Conservation (phyloP, 2,329 filamentous ascomycete genomes). For the Coniochaeta prunicola region DNA sequence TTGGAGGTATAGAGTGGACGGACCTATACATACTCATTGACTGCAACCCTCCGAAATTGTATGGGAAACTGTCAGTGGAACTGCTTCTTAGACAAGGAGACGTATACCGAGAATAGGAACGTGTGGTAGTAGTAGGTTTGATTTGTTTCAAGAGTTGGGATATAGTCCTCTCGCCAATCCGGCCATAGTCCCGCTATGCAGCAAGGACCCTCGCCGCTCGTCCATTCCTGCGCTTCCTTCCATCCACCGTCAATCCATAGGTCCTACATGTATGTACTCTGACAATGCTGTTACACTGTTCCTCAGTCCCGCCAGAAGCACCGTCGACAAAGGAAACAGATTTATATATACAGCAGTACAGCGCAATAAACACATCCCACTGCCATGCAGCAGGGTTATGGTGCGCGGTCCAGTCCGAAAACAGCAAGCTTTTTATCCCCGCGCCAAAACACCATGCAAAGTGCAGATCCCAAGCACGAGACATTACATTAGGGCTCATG, state of each 20-base stretch:
- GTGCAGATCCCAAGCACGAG: not conserved
- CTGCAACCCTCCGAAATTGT: too few relatives aligned
- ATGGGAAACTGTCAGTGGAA: too few relatives aligned
- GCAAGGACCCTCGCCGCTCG: not conserved
- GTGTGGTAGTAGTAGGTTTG: not conserved
- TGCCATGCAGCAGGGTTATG: not conserved
- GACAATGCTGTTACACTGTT: slow-evolving; percentile 1
- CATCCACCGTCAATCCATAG: not conserved
- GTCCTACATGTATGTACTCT: not conserved
- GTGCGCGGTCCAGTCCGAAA: too few relatives aligned
- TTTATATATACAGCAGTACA: slow-evolving; percentile 1
- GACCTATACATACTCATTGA: too few relatives aligned
- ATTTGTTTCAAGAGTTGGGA: not conserved
- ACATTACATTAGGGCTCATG: not conserved
- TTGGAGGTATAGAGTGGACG: too few relatives aligned
- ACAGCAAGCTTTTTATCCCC: not conserved
- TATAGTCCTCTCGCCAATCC: not conserved
- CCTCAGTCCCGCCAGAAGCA: not conserved
- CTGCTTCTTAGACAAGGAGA: too few relatives aligned
- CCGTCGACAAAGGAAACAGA: not conserved
- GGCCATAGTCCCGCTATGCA: not conserved
- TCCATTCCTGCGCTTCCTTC: not conserved
- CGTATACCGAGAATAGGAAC: too few relatives aligned
- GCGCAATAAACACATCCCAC: not conserved
- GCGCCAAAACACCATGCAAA: not conserved